phyloP scores from a whole-genome alignment of 805 yeast genomes.

The Kregervanrija delftensis region DNA sequence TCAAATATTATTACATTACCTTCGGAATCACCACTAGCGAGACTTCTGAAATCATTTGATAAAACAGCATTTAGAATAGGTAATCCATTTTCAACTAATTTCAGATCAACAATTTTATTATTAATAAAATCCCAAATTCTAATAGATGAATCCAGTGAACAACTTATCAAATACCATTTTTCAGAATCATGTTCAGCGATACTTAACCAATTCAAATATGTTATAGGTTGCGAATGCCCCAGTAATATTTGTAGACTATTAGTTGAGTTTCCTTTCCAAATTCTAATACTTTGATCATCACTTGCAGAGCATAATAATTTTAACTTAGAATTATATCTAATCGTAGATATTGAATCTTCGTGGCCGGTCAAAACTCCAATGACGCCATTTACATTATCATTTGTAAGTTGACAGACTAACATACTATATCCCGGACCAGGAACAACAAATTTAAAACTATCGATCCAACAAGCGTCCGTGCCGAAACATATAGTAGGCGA shows the following conservation, averaged over 20 bases:
- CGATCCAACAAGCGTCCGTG: constrained; percentile 69
- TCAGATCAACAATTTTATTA: constrained; percentile 33
- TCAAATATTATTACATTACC: constrained; percentile 55
- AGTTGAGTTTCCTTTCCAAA: constrained; percentile 67
- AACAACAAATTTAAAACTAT: constrained; percentile 58
- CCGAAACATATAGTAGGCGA: constrained; percentile 24
- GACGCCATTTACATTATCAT: constrained; percentile 31
- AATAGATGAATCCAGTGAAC: constrained; percentile 66
- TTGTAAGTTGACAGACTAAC: constrained; percentile 44
- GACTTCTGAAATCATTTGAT: constrained; percentile 36
- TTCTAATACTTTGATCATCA: constrained; percentile 64
- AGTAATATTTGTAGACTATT: constrained; percentile 41
- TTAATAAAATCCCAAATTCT: constrained; percentile 57
- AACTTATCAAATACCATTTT: constrained; percentile 34
- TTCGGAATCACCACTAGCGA: constrained; percentile 62
- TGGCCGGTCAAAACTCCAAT: constrained; percentile 60
- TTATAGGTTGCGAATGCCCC: constrained; percentile 55
- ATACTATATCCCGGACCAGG: constrained; percentile 54
- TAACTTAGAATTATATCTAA: constrained; percentile 45
- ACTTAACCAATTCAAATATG: constrained; percentile 50
- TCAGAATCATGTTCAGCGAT: constrained; percentile 10
- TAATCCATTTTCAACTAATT: constrained; percentile 36
- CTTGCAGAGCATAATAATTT: constrained; percentile 66
- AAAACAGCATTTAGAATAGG: constrained; percentile 50
- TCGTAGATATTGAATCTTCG: constrained; percentile 45